These are phyloP conservation scores for Emmonsia crescens DNA, from an alignment of 2,329 filamentous ascomycete species.

Conservation along the genomic window DNA sequence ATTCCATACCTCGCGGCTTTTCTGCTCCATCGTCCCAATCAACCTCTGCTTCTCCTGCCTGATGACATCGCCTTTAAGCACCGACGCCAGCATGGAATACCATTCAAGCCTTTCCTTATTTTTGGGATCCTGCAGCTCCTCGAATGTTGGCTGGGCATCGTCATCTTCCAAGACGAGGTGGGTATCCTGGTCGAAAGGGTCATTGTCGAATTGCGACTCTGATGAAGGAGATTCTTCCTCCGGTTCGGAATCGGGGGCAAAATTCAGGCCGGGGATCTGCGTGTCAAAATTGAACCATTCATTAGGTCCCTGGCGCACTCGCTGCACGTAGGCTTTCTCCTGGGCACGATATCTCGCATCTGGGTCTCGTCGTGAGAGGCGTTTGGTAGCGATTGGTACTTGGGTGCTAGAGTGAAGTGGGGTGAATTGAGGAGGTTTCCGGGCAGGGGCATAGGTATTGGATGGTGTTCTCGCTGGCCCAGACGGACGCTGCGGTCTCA, in stretches of 20 bases:
- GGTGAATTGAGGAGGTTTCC: slow-evolving; percentile 43
- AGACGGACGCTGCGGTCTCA: slow-evolving; percentile 54
- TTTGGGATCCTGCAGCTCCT: slow-evolving; percentile 77
- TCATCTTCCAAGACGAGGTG: slow-evolving; percentile 89
- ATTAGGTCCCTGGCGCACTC: slow-evolving; percentile 71
- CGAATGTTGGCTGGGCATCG: slow-evolving; percentile 73
- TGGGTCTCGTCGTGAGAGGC: slow-evolving; percentile 49
- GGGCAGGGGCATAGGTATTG: slow-evolving; percentile 61
- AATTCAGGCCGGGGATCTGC: slow-evolving; percentile 43
- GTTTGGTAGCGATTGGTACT: slow-evolving; percentile 47
- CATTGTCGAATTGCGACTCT: slow-evolving; percentile 69
- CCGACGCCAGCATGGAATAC: slow-evolving; percentile 95
- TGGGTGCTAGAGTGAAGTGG: slow-evolving; percentile 39
- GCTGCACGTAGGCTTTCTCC: slow-evolving; percentile 89
- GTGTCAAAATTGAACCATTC: slow-evolving; percentile 57
- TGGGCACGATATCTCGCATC: slow-evolving; percentile 69
- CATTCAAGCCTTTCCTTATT: slow-evolving; percentile 89
- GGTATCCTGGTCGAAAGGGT: slow-evolving; percentile 81
- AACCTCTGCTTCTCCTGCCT: slow-evolving; percentile 95
- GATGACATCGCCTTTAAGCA: slow-evolving; percentile 91
- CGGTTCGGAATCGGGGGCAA: slow-evolving; percentile 67
- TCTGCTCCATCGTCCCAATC: slow-evolving; percentile 68
- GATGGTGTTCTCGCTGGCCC: slow-evolving; percentile 64
- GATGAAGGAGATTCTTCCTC: slow-evolving; percentile 86
- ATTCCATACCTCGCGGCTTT: slow-evolving; percentile 56